A percentile compares a stretch with the other conserved stretches of the same genome.
Evolutionary conservation across 2,329 filamentous ascomycete genomes (phyloP).

Genomic region (Sporothrix schenckii): DNA sequence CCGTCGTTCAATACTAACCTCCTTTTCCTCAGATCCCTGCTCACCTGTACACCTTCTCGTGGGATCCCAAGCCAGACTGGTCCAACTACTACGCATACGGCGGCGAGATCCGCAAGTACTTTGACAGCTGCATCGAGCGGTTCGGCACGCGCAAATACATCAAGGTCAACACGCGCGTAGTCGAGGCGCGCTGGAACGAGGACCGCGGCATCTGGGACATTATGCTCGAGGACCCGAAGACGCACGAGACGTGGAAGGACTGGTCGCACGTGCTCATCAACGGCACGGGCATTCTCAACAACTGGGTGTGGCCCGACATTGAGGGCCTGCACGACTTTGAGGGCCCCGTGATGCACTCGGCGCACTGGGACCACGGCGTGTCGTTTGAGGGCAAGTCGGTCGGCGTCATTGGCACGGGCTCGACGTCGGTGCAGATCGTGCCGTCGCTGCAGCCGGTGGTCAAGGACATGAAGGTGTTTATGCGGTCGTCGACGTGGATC

Average conservation of each 20-base stretch:
- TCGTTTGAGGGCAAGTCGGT: constrained; percentile 39
- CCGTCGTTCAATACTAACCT: background rate
- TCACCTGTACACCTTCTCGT: constrained; percentile 47
- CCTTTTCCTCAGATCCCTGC: constrained; percentile 29
- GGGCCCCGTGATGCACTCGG: constrained; percentile 41
- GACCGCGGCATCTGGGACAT: constrained; percentile 46
- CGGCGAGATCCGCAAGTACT: constrained; percentile 40
- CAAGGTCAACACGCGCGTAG: constrained; percentile 49
- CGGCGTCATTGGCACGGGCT: constrained; percentile 42
- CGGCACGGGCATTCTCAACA: constrained; percentile 38
- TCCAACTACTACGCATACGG: constrained; percentile 40
- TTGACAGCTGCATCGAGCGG: constrained; percentile 42
- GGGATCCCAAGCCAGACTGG: constrained; percentile 42
- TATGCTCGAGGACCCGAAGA: constrained; percentile 40
- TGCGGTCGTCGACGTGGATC: constrained; percentile 35
- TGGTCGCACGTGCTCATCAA: constrained; percentile 36
- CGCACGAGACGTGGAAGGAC: constrained; percentile 36
- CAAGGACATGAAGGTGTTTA: constrained; percentile 32
- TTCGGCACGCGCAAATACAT: constrained; percentile 49
- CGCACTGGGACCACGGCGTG: constrained; percentile 39
- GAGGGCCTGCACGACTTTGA: constrained; percentile 43
- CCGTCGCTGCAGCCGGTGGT: constrained; percentile 36
- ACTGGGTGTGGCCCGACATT: constrained; percentile 40
- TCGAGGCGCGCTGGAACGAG: constrained; percentile 51
- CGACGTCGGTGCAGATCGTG: constrained; percentile 42